Conservation (phyloP, 192 early-diverging fungal genomes). For the Entophlyctis luteolus region DNA sequence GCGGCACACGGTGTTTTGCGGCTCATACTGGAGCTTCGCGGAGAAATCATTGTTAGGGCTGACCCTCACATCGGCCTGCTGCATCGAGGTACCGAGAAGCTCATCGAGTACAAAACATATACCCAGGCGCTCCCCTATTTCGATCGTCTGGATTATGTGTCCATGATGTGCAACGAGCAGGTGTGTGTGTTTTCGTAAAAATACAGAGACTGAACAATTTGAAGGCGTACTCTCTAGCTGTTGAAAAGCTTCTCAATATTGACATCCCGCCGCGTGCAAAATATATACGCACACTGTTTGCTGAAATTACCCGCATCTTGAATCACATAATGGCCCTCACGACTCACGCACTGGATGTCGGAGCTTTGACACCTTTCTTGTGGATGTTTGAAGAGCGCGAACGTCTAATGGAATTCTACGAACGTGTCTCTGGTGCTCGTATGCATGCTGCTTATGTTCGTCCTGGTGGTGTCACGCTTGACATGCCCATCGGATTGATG, state of each 20-base stretch:
- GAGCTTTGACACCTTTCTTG: conserved; percentile 95
- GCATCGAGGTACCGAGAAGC: conserved; percentile 97
- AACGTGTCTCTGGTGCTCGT: conserved; percentile 95
- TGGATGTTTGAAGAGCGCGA: conserved; percentile 99
- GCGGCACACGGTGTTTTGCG: conserved; percentile 96
- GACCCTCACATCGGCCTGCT: conserved; percentile 97
- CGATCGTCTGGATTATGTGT: conserved; percentile 95
- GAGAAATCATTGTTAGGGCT: conserved; percentile 85
- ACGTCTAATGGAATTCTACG: conserved; percentile 98
- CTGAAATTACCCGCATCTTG: conserved; percentile 92
- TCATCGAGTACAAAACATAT: conserved; percentile 99
- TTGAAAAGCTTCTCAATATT: conserved; percentile 97
- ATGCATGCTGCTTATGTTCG: conserved; percentile 97
- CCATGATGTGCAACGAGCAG: conserved; percentile 98
- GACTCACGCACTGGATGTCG: conserved; percentile 96
- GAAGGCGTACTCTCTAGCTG: conserved; percentile 94
- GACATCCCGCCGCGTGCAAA: conserved; percentile 86
- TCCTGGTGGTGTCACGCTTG: conserved; percentile 90
- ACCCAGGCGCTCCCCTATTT: conserved; percentile 97
- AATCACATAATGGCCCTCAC: conserved; percentile 99
- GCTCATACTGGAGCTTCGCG: conserved; percentile 88
- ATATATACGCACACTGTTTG: conserved; percentile 96
- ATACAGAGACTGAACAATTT: conserved; percentile 18
- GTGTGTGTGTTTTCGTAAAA: background rate
- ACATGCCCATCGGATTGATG: conserved; percentile 87